Conservation (phyloP, 352 stramenopile genomes). For the Globisporangium radiosum region DNA sequence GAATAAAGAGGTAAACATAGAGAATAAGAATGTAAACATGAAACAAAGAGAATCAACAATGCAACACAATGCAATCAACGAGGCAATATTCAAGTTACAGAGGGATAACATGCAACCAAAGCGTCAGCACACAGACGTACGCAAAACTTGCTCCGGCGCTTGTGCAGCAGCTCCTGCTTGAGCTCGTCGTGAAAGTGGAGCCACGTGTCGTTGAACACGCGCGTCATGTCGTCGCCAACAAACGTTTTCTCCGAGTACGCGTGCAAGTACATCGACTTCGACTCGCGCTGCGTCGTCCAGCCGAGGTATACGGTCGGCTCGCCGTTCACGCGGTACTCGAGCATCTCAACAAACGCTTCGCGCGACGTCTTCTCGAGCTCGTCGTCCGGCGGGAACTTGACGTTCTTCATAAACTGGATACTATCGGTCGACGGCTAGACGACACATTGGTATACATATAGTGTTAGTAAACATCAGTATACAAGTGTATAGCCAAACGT, state of each 20-base stretch:
- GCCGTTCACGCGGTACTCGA: conserved; percentile 73
- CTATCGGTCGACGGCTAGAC: conserved; percentile 70
- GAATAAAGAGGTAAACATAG: not conserved
- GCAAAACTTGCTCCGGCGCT: conserved; percentile 76
- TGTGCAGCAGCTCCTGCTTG: conserved; percentile 65
- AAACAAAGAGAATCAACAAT: not conserved
- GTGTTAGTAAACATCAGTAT: not conserved
- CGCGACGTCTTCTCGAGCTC: conserved; percentile 74
- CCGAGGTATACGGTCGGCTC: conserved; percentile 54
- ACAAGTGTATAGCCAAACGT: conserved; percentile 4
- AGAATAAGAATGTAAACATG: not conserved
- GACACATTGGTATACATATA: not conserved
- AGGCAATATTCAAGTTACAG: not conserved
- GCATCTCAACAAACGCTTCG: conserved; percentile 76
- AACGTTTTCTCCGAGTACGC: conserved; percentile 72
- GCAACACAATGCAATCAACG: not conserved
- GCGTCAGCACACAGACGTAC: conserved; percentile 30
- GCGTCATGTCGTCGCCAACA: conserved; percentile 56
- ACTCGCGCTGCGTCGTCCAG: conserved; percentile 79
- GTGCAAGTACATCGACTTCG: conserved; percentile 85
- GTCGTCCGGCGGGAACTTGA: conserved; percentile 72
- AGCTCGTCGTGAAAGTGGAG: conserved; percentile 65
- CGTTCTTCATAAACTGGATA: conserved; percentile 87
- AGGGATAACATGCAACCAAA: not conserved
- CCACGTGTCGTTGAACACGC: conserved; percentile 79